Evolutionary conservation across 2,329 filamentous ascomycete species (phyloP).

Genomic region (Paraphaeosphaeria sporulosa): DNA sequence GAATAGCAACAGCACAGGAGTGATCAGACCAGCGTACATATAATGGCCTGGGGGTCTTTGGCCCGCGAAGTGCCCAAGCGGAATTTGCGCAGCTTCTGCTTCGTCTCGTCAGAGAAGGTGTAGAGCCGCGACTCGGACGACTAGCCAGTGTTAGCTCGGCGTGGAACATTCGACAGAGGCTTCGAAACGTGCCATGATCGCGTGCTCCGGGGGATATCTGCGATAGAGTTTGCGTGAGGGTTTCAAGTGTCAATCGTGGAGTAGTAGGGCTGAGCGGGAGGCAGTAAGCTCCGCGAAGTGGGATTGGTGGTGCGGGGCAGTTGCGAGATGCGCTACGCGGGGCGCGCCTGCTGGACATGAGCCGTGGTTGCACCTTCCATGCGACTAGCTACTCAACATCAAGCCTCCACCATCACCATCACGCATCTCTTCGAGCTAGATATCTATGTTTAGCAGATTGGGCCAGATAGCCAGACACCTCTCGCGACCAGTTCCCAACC

Average conservation of each 20-base stretch:
- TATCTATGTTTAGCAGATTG: slow-evolving; percentile 76
- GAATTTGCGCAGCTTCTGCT: slow-evolving; percentile 91
- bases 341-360: slow-evolving; percentile 13
- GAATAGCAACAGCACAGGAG: slow-evolving; percentile 1
- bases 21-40: slow-evolving; percentile 71
- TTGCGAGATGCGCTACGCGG: slow-evolving; percentile 19
- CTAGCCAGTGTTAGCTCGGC: slow-evolving; percentile 35
- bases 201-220: background rate
- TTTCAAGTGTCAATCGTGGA: slow-evolving; percentile 14
- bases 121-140: slow-evolving; percentile 88
- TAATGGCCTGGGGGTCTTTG: slow-evolving; percentile 86
- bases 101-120: slow-evolving; percentile 90
- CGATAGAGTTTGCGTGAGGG: slow-evolving; percentile 14
- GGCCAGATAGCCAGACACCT: slow-evolving; percentile 78
- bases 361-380: slow-evolving; percentile 15
- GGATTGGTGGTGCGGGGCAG: slow-evolving; percentile 24
- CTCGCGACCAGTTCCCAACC: slow-evolving; percentile 66
- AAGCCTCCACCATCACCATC: slow-evolving; percentile 7
- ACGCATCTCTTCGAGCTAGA: slow-evolving; percentile 2
- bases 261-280: slow-evolving; percentile 25
- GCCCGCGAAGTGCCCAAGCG: slow-evolving; percentile 87
- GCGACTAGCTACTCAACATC: slow-evolving; percentile 30
- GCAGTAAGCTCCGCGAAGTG: slow-evolving; percentile 6
- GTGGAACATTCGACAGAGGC: background rate
- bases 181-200: slow-evolving; percentile 30